These are phyloP conservation scores for Iberis pinnata DNA, from an alignment of 345 rosid species.

Conservation along the genomic window DNA sequence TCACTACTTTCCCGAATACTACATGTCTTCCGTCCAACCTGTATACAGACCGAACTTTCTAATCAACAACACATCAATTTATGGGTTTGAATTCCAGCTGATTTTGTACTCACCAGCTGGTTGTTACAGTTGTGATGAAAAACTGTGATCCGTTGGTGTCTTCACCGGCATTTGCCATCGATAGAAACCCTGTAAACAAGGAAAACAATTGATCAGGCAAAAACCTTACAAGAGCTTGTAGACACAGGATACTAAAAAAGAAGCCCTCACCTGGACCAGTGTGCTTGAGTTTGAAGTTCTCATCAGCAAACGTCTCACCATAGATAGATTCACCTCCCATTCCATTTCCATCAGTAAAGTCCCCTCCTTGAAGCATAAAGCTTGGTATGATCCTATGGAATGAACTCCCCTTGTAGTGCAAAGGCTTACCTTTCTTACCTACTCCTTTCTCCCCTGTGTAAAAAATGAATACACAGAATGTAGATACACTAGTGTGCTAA, in stretches of 20 bases:
- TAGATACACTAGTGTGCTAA: not conserved
- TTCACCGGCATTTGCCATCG: constrained; percentile 90
- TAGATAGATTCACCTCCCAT: constrained; percentile 94
- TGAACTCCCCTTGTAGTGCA: constrained; percentile 68
- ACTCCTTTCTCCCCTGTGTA: constrained; percentile 76
- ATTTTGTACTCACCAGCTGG: constrained; percentile 57
- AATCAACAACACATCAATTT: constrained; percentile 2
- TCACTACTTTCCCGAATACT: constrained; percentile 85
- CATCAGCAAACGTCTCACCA: constrained; percentile 90
- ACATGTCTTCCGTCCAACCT: constrained; percentile 97
- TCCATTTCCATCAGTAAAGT: constrained; percentile 86
- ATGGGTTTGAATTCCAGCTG: not conserved
- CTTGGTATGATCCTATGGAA: constrained; percentile 92
- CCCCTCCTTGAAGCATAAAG: constrained; percentile 94
- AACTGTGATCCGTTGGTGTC: constrained; percentile 97
- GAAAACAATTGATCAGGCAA: not conserved
- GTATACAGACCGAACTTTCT: constrained; percentile 3
- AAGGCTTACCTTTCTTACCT: constrained; percentile 86
- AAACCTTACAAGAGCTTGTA: not conserved
- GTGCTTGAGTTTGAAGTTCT: constrained; percentile 94
- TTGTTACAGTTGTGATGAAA: constrained; percentile 93
- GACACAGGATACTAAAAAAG: constrained; percentile 3
- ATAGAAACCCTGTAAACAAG: constrained; percentile 50
- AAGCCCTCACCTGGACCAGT: constrained; percentile 62
- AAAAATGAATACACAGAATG: not conserved